Evolutionary conservation across 768 basidiomycete species (phyloP), one percentile per base, ranked within the genome.

Genomic region (Kondoa subrosea): DNA sequence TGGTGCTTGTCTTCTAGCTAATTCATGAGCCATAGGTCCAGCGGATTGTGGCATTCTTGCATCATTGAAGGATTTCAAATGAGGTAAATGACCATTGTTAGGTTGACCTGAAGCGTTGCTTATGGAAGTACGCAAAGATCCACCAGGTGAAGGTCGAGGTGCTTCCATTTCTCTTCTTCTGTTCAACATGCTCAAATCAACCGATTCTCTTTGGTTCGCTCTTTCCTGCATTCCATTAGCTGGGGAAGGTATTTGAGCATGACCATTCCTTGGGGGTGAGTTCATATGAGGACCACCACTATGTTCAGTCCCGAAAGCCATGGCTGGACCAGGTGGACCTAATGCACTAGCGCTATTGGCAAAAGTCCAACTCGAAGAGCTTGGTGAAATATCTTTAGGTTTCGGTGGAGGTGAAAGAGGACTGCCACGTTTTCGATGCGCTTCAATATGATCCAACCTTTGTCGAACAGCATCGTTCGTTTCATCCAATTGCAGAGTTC

Each of bases 401-500:
- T 66, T 66, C 2, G 72, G 72, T 1, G 71, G 71, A 1, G 71
- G 30, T 1, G 67, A 66, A 31, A 72, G 71, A 2, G 70, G 30
- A 3, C 66, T 64, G 57, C 69, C 69, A 64, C 56, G 14, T 34
- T 57, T 15, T 34, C 64, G 64, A 50, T n/a, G 16, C 33, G 64
- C 26, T 40, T 40, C 56, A 40, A 65, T 65, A 12, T 65, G 34
- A 16, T 69, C 56, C 60, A 70, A 34, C 21, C 69, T 70, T 15
- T 68, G 67, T 70, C 87, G 85, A 77, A 97, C 92, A 31, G 86
- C 83, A 57, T 80, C 78, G 74, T 97, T 97, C 67, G 77, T 78
- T 0, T 92, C 90, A 76, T 97, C 95, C 59, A 97, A 85, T 76
- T 97, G 92, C 68, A 86, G 85, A 0, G 93, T 95, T 34, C 93